Percentiles rank a stretch among this genome's conserved stretches.
Conservation (phyloP, 1,284 basidiomycete genomes). For the Leccinum huronense region DNA sequence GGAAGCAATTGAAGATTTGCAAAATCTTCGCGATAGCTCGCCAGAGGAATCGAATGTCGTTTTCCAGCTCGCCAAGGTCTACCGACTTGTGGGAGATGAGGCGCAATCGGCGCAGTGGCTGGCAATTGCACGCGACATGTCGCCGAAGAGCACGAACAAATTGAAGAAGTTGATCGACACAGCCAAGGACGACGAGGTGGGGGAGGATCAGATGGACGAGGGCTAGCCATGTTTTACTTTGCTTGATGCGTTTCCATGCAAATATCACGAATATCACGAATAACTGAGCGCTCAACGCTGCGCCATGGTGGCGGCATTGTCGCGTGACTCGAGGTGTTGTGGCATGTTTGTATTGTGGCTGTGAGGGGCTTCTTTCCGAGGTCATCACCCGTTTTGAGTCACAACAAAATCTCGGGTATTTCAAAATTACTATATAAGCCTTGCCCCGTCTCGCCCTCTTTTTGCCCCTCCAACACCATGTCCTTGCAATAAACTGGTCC, state of each 20-base stretch:
- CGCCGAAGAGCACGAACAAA: conserved; percentile 74
- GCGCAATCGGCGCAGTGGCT: conserved; percentile 81
- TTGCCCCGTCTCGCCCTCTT: conserved; percentile 14
- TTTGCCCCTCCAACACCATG: conserved; percentile 42
- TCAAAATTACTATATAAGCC: conserved; percentile 38
- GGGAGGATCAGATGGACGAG: conserved; percentile 73
- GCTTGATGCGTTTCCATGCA: conserved; percentile 9
- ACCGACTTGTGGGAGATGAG: conserved; percentile 74
- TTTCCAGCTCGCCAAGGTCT: conserved; percentile 91
- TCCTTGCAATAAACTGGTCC: conserved; percentile 32
- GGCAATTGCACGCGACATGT: conserved; percentile 83
- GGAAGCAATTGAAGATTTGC: conserved; percentile 78
- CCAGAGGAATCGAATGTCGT: conserved; percentile 94
- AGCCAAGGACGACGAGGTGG: conserved; percentile 57
- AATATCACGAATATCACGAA: background rate
- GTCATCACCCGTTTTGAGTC: conserved; percentile 30
- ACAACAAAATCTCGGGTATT: conserved; percentile 31
- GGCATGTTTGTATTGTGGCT: conserved; percentile 32
- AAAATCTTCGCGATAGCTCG: conserved; percentile 72
- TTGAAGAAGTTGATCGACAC: conserved; percentile 74
- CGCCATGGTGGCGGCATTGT: conserved; percentile 20
- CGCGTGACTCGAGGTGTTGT: conserved; percentile 30
- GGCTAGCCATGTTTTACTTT: conserved; percentile 37
- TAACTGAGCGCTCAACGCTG: background rate
- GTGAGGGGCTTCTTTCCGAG: conserved; percentile 34